Percentiles rank a stretch among this genome's conserved stretches.
phyloP scores from a whole-genome alignment of 2,329 filamentous ascomycete genomes.

The Fusarium nygamai region DNA sequence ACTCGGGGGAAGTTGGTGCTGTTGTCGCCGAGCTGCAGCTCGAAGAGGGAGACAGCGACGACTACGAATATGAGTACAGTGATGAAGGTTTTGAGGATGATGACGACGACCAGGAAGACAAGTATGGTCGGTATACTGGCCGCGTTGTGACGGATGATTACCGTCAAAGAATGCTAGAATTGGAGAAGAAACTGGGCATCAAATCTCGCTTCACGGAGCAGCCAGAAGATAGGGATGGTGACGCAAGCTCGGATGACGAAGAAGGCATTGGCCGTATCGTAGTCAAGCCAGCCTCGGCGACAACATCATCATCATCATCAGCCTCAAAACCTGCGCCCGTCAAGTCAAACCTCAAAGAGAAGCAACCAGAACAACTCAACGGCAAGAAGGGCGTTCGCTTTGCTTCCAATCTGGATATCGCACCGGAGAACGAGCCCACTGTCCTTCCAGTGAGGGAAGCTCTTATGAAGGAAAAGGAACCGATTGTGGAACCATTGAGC shows the following conservation, averaged over 20 bases:
- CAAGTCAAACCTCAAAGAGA: constrained; percentile 50
- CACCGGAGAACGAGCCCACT: constrained; percentile 50
- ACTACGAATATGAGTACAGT: constrained; percentile 64
- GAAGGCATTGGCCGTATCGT: constrained; percentile 67
- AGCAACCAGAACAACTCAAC: constrained; percentile 27
- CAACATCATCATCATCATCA: constrained; percentile 20
- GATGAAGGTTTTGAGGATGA: constrained; percentile 64
- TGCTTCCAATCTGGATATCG: constrained; percentile 77
- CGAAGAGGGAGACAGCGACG: constrained; percentile 72
- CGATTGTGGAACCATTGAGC: constrained; percentile 58
- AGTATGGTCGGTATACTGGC: constrained; percentile 77
- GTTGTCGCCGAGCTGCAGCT: constrained; percentile 93
- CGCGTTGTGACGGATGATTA: constrained; percentile 78
- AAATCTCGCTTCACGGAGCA: constrained; percentile 60
- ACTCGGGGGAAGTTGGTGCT: constrained; percentile 88
- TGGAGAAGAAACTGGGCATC: constrained; percentile 80
- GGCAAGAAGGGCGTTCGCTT: constrained; percentile 83
- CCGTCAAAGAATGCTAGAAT: constrained; percentile 81
- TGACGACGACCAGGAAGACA: constrained; percentile 62
- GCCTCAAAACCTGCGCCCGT: constrained; percentile 38
- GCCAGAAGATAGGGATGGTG: constrained; percentile 55
- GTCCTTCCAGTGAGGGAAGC: constrained; percentile 22
- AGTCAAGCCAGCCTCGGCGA: constrained; percentile 50
- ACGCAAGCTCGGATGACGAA: constrained; percentile 49
- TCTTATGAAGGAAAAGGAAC: constrained; percentile 38